Evolutionary conservation across 495 filamentous ascomycete species (phyloP), one percentile per base, ranked within the genome.

Genomic region (Penicillium fimorum): DNA sequence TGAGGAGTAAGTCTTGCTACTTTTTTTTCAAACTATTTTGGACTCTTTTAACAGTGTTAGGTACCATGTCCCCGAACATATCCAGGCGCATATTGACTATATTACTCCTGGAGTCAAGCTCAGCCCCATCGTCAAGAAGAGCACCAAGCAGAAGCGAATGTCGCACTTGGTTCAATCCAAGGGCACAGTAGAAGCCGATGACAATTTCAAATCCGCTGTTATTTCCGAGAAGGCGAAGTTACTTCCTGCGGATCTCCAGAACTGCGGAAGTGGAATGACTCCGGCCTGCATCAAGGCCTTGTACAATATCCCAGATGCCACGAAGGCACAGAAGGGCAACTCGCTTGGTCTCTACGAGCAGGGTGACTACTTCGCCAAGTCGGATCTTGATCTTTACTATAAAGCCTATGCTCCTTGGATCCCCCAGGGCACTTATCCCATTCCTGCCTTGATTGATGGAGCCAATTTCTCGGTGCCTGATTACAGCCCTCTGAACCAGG

Each of bases 341-440:
- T 76, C 73, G 52, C 78, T 77, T 40, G 82, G 82, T 44, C 79
- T 84, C 43, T 76, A 77, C 37, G 80, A 84, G 59, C 76, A 71
- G 56, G 73, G 66, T 30, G 68, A 74, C 53, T 77, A 78, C 54
- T 77, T 72, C 68, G 63, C 79, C 63, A 79, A 84, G 57, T 67
- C 68, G 0, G 84, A 87, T 59, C 66, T 88, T 20, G 73, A 85
- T 53, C 64, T 74, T 12, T 88, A 80, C 64, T 87, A 81, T 66
- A 72, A 68, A 44, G 73, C 75, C 51, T 80, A 79, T 60, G 70
- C 61, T 47, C 67, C 70, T 10, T 71, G 64, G 49, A 64, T 71
- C 17, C 77, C 77, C 3, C 60, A 64, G 29, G 79, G 78, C 25
- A 75, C 67, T 11, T 70, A 71, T 12, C 79, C 77, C 5, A 74